These are phyloP conservation scores for Dactylis glomerata DNA, from an alignment of 176 grass and related monocot genomes.

Conservation along the genomic window DNA sequence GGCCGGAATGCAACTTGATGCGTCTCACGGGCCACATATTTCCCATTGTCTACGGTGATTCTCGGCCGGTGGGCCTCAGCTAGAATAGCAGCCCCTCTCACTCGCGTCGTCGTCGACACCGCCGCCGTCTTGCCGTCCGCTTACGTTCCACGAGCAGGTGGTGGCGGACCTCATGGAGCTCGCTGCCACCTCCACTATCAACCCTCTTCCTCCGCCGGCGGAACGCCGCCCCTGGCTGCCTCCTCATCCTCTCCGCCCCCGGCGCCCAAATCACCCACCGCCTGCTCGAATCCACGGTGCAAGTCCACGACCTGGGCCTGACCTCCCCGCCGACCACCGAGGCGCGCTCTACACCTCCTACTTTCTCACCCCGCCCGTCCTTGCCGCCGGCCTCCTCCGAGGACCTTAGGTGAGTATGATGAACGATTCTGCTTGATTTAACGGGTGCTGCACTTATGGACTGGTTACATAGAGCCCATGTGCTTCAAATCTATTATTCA, in stretches of 20 bases:
- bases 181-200: conserved; percentile 44
- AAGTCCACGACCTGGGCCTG: conserved; percentile 42
- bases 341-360: conserved; percentile 56
- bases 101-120: background rate
- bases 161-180: conserved; percentile 62
- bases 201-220: background rate
- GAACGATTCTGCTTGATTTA: background rate
- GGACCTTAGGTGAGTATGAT: too few relatives aligned
- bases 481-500: background rate
- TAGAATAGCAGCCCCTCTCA: background rate
- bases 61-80: background rate
- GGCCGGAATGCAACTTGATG: background rate
- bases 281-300: conserved; percentile 27
- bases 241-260: conserved; percentile 70
- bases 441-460: too few relatives aligned
- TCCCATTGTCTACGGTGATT: background rate
- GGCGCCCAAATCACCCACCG: conserved; percentile 43
- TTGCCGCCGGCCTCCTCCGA: conserved; percentile 74
- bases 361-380: conserved; percentile 68
- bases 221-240: background rate
- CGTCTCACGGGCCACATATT: background rate
- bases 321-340: conserved; percentile 64
- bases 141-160: conserved; percentile 64
- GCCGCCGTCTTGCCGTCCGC: background rate
- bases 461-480: too few relatives aligned